Conservation (phyloP, 2,329 filamentous ascomycete genomes). For the Fragosphaeria purpurea region DNA sequence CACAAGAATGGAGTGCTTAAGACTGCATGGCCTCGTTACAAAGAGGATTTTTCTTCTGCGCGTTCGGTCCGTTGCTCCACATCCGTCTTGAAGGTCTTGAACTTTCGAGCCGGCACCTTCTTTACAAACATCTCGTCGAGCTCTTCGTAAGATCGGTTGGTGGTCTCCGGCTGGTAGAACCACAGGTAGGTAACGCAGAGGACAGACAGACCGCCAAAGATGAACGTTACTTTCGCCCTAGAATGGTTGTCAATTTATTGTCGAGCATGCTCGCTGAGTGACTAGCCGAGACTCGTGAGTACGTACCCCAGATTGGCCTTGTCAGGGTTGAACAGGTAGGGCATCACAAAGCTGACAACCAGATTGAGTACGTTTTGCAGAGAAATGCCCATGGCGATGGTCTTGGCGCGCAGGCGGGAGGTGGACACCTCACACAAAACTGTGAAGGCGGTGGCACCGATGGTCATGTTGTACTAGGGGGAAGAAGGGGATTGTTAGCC, state of each 20-base stretch:
- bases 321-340: slow-evolving; percentile 16
- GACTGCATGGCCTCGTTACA: no score
- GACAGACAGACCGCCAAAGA: slow-evolving; percentile 23
- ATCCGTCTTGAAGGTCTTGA: slow-evolving; percentile 5
- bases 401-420: slow-evolving; percentile 28
- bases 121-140: slow-evolving; percentile 32
- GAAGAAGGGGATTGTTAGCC: no score
- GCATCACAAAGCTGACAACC: slow-evolving; percentile 13
- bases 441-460: slow-evolving; percentile 29
- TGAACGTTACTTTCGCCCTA: slow-evolving; percentile 24
- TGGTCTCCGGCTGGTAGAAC: slow-evolving; percentile 35
- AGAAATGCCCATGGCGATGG: slow-evolving; percentile 27
- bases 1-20: no score
- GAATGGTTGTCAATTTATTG: no score
- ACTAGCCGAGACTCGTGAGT: no score
- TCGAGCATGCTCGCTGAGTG: no score
- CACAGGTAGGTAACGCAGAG: slow-evolving; percentile 25
- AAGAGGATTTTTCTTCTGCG: no score
- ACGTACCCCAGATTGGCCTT: slow-evolving; percentile 19
- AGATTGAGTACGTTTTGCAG: slow-evolving; percentile 19
- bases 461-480: slow-evolving; percentile 28
- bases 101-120: slow-evolving; percentile 11
- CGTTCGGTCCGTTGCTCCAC: background rate
- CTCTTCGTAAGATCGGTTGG: slow-evolving; percentile 36
- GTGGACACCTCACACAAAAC: slow-evolving; percentile 29